These are phyloP conservation scores for Rhodotorula toruloides DNA, from an alignment of 768 basidiomycete genomes.

Conservation along the genomic window DNA sequence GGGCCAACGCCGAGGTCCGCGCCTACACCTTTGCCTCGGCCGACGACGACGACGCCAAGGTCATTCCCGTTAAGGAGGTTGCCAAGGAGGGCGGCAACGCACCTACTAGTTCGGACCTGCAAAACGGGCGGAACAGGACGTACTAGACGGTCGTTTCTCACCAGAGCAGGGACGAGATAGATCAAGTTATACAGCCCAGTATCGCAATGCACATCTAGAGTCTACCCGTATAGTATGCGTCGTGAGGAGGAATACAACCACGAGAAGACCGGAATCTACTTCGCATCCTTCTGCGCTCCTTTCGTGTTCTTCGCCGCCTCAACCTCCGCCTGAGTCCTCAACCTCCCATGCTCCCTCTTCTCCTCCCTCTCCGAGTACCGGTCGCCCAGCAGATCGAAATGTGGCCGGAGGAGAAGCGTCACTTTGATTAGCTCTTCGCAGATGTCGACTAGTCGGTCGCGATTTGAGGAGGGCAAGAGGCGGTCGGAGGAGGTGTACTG, in stretches of 20 bases:
- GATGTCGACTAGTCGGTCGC: conserved; percentile 48
- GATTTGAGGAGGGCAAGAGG: conserved; percentile 45
- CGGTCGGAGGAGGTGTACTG: conserved; percentile 43
- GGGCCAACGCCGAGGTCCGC: conserved; percentile 46
- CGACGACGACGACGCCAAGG: conserved; percentile 41
- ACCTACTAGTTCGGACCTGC: conserved; percentile 28
- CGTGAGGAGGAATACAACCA: no score
- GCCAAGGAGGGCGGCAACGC: conserved; percentile 38
- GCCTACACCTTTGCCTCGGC: conserved; percentile 42
- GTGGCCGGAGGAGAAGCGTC: conserved; percentile 42
- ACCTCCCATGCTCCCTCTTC: conserved; percentile 41
- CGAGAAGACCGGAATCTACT: no score
- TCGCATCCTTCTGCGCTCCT: not conserved
- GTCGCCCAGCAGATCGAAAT: conserved; percentile 42
- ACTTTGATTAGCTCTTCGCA: conserved; percentile 48
- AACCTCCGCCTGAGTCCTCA: conserved; percentile 46
- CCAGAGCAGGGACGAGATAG: no score
- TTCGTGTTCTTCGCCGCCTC: conserved; percentile 39
- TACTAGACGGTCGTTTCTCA: not conserved
- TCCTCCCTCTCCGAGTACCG: conserved; percentile 46
- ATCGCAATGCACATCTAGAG: no score
- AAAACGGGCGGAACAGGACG: not conserved
- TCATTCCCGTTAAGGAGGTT: conserved; percentile 38
- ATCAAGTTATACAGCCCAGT: no score
- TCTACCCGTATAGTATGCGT: no score